These are phyloP conservation scores for Naganishia onofrii DNA, from an alignment of 768 basidiomycete genomes.

Conservation along the genomic window DNA sequence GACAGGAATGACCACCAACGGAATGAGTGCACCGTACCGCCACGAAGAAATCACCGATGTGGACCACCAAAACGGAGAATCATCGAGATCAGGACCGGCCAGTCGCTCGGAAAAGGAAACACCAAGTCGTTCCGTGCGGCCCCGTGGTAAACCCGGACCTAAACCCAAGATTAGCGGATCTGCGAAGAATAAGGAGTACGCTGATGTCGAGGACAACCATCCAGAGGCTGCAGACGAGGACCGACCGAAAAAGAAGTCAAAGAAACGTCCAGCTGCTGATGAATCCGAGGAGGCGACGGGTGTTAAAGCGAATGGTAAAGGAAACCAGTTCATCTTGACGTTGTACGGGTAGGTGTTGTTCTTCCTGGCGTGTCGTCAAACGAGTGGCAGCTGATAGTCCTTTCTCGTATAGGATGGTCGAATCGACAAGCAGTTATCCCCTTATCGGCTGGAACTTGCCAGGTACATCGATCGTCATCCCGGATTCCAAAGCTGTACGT, in stretches of 20 bases:
- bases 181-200: neutral
- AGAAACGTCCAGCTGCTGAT: neutral
- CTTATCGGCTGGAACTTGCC: constrained; percentile 19
- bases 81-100: neutral
- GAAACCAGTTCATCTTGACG: constrained; percentile 19
- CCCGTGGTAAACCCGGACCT: neutral
- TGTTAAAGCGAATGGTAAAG: constrained; percentile 4
- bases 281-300: neutral
- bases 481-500: constrained; percentile 21
- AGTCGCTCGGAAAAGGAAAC: neutral
- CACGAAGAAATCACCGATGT: neutral
- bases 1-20: neutral
- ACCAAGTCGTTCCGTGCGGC: neutral
- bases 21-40: too few species aligned
- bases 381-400: neutral
- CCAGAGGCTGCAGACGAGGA: neutral
- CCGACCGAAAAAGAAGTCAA: constrained; percentile 1
- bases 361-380: neutral
- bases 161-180: neutral
- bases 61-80: neutral
- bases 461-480: constrained; percentile 5
- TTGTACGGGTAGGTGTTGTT: constrained; percentile 10
- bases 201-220: neutral
- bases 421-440: constrained; percentile 13
- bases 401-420: constrained; percentile 9